Evolutionary conservation across 2,329 filamentous ascomycete species (phyloP).

Genomic region (Tolypocladium capitatum): DNA sequence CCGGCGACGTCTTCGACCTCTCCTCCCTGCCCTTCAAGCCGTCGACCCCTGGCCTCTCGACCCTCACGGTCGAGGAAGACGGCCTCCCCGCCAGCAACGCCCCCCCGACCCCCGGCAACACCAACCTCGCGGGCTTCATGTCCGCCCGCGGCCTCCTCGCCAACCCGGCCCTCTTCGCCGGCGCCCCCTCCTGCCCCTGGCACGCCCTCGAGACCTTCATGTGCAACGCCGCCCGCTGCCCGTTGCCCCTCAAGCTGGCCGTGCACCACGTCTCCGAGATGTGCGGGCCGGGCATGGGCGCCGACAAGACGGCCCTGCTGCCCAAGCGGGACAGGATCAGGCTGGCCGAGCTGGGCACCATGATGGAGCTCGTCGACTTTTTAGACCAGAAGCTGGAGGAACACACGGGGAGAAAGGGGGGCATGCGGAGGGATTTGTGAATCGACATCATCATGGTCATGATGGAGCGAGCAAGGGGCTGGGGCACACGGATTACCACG

Average conservation of each 20-base stretch:
- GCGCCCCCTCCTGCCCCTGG: slow-evolving; percentile 43
- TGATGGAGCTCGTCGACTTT: slow-evolving; percentile 47
- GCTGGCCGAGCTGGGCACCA: slow-evolving; percentile 35
- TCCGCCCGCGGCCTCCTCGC: slow-evolving; percentile 53
- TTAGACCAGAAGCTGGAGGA: slow-evolving; percentile 36
- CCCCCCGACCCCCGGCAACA: slow-evolving; percentile 25
- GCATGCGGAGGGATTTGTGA: slow-evolving; percentile 21
- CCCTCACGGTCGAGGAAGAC: slow-evolving; percentile 14
- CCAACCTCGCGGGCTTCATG: slow-evolving; percentile 51
- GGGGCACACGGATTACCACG: too few relatives aligned
- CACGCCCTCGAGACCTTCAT: slow-evolving; percentile 51
- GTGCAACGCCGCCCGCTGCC: slow-evolving; percentile 39
- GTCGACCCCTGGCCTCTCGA: slow-evolving; percentile 18
- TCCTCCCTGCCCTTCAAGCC: slow-evolving; percentile 30
- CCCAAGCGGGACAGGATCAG: slow-evolving; percentile 40
- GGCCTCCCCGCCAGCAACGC: background rate
- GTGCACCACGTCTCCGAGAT: slow-evolving; percentile 57
- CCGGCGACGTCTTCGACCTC: slow-evolving; percentile 55
- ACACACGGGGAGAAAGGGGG: slow-evolving; percentile 17
- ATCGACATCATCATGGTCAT: background rate
- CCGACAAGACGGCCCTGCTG: slow-evolving; percentile 38
- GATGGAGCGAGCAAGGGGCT: too few relatives aligned
- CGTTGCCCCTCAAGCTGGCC: slow-evolving; percentile 49
- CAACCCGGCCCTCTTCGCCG: slow-evolving; percentile 54
- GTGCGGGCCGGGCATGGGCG: slow-evolving; percentile 42